Base-by-base conservation (phyloP, 495 filamentous ascomycete genomes). In the Penicillium verhagenii region DNA sequence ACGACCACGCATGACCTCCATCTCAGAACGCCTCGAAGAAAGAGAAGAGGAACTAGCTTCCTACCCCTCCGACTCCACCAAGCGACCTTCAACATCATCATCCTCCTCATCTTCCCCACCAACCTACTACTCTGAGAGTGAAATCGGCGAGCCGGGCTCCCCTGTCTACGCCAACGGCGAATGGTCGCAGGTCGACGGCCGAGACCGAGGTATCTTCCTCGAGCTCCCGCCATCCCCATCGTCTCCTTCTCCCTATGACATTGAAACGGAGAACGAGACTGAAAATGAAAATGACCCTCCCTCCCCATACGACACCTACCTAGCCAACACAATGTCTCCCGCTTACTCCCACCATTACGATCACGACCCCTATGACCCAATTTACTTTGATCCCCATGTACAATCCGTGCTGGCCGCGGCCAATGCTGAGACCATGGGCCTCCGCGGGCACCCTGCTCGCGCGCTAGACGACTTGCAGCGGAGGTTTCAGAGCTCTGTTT, bases 81-180 rank as follows among this genome's bases (percentile, higher is more conserved):
- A n/a, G n/a, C n/a, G n/a, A n/a, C n/a, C n/a, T n/a, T n/a, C n/a
- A n/a, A n/a, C n/a, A n/a, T 39, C 58, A 35, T 61, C 54, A 11
- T 56, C 62, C 8, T 37, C 59, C 8, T 58, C 69, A 3, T 54
- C 60, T 6, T 65, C 66, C n/a, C 61, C 55, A 26, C 55, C 59
- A 25, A 60, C 59, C 31, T 57, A 61, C 47, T 64, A 52, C 50
- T 61, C 61, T 14, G 62, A 60, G 16, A 61, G 63, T 29, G 65
- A 75, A 9, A 66, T 75, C 18, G 72, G 72, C 43, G 72, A 75
- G 50, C 71, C 71, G 1, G 71, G 71, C 16, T 68, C 66, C 3
- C 65, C 69, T 2, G 63, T 74, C 55, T 65, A 63, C 50, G 66
- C 68, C 20, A 70, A 73, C 47, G 58, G 62, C 35, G 59, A 61